phyloP scores from a whole-genome alignment of 768 basidiomycete genomes.

The Podaxis carcinomalis region DNA sequence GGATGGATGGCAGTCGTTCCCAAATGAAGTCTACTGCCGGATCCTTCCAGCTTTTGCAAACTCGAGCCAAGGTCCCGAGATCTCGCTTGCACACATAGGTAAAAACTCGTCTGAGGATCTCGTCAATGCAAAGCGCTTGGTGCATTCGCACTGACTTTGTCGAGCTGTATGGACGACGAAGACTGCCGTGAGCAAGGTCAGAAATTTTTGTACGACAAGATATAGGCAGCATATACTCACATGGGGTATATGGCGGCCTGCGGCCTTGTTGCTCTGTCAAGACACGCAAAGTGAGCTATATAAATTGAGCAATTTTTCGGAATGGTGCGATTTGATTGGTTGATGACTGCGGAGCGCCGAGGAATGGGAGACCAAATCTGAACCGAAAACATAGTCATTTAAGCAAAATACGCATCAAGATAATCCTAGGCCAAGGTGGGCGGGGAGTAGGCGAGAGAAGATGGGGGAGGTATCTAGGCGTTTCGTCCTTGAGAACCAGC shows the following conservation, averaged over 20 bases:
- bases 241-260: background rate
- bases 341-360: background rate
- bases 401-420: background rate
- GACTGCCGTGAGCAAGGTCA: background rate
- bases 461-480: background rate
- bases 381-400: background rate
- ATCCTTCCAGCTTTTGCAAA: slow-evolving; percentile 43
- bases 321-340: slow-evolving; percentile 2
- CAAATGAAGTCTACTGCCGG: slow-evolving; percentile 46
- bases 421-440: background rate
- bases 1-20: slow-evolving; percentile 32
- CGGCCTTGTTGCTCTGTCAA: background rate
- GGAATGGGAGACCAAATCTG: background rate
- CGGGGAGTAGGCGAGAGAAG: background rate
- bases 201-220: background rate
- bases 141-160: slow-evolving; percentile 30
- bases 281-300: background rate
- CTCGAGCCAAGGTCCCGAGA: slow-evolving; percentile 33
- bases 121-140: slow-evolving; percentile 41
- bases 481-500: background rate
- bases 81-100: slow-evolving; percentile 22
- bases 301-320: background rate
- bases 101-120: slow-evolving; percentile 42
- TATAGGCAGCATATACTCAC: background rate
- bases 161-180: background rate